Conservation (phyloP, 2,329 filamentous ascomycete species). For the Rhynchosporium graminicola region DNA sequence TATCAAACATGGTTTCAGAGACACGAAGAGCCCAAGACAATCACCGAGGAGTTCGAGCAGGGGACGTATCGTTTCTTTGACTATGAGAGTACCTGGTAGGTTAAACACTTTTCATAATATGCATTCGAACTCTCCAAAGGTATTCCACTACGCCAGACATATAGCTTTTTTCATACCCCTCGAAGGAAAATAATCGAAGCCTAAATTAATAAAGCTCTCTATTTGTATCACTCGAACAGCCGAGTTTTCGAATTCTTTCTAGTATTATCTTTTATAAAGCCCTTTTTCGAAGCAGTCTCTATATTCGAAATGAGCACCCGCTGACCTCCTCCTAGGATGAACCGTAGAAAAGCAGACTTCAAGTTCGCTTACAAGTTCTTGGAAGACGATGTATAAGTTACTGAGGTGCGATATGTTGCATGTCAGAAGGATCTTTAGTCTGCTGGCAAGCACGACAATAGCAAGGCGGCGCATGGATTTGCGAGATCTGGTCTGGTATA, state of each 20-base stretch:
- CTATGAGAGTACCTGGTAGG: slow-evolving; percentile 97
- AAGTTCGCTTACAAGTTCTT: slow-evolving; percentile 98
- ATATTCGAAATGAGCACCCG: too few relatives aligned
- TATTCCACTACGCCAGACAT: neutral
- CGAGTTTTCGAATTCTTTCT: too few relatives aligned
- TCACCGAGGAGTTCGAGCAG: slow-evolving; percentile 98
- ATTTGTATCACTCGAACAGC: too few relatives aligned
- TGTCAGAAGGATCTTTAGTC: slow-evolving; percentile 61
- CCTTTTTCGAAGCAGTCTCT: too few relatives aligned
- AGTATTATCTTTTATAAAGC: too few relatives aligned
- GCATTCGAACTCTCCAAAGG: neutral
- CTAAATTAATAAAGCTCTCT: too few relatives aligned
- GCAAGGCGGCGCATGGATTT: slow-evolving; percentile 52
- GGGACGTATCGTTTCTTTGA: slow-evolving; percentile 99
- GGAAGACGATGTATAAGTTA: slow-evolving; percentile 79
- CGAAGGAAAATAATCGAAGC: too few relatives aligned
- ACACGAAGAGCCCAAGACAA: slow-evolving; percentile 97
- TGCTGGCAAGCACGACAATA: slow-evolving; percentile 56
- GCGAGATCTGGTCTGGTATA: slow-evolving; percentile 57
- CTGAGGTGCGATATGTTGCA: slow-evolving; percentile 46
- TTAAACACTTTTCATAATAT: slow-evolving; percentile 29
- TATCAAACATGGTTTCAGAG: slow-evolving; percentile 99
- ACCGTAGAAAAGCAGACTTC: slow-evolving; percentile 94
- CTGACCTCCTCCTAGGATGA: slow-evolving; percentile 72
- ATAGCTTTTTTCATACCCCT: neutral